phyloP scores from a whole-genome alignment of 176 grass and related monocot genomes.

The Rhynchospora pubera region DNA sequence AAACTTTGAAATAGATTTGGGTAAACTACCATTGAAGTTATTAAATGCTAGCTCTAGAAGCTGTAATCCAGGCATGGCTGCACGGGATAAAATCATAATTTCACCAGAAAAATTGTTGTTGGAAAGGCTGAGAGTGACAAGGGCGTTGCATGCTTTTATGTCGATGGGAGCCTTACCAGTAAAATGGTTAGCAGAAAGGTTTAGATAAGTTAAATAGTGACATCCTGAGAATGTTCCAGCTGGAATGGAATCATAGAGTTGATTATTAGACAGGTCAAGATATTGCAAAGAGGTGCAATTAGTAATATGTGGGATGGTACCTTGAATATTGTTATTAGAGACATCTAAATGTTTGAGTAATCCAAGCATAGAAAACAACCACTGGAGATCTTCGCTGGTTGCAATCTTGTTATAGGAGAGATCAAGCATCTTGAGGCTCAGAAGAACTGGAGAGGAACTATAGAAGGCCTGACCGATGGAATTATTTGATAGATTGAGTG shows the following conservation, averaged over 20 bases:
- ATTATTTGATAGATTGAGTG: constrained; percentile 61
- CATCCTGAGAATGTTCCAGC: constrained; percentile 37
- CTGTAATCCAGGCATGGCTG: constrained; percentile 31
- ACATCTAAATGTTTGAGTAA: constrained; percentile 39
- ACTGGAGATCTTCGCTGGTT: constrained; percentile 34
- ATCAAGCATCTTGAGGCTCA: constrained; percentile 37
- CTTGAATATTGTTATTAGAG: constrained; percentile 47
- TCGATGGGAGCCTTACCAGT: constrained; percentile 42
- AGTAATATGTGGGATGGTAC: constrained; percentile 34
- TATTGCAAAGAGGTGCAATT: constrained; percentile 66
- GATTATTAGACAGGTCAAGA: constrained; percentile 75
- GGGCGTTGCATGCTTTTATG: constrained; percentile 34
- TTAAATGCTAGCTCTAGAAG: constrained; percentile 60
- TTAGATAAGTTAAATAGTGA: constrained; percentile 32
- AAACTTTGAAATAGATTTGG: constrained; percentile 35
- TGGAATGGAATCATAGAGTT: constrained; percentile 31
- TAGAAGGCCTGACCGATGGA: constrained; percentile 28
- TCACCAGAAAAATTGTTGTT: constrained; percentile 76
- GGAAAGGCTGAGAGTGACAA: constrained; percentile 42
- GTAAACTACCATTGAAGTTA: constrained; percentile 47
- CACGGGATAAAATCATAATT: constrained; percentile 31
- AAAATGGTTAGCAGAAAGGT: constrained; percentile 72
- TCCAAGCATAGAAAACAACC: constrained; percentile 39
- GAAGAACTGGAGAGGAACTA: too few species aligned
- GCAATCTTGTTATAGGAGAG: constrained; percentile 58